phyloP scores from a whole-genome alignment of 2,329 filamentous ascomycete genomes.

The Aureobasidium sp. region DNA sequence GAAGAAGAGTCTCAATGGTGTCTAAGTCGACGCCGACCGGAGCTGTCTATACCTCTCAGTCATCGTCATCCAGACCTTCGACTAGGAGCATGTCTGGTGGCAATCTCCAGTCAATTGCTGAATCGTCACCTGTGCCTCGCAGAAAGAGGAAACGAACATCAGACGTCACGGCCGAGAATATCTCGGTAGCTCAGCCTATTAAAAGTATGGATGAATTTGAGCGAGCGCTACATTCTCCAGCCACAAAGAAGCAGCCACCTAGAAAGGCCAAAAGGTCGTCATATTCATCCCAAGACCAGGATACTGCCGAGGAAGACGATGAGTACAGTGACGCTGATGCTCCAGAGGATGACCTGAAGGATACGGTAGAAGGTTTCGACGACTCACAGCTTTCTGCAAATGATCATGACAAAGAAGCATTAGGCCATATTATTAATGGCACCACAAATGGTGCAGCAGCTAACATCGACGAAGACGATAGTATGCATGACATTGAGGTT shows the following conservation, averaged over 20 bases:
- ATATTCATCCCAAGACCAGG: constrained; percentile 1
- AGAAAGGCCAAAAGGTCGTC: constrained; percentile 10
- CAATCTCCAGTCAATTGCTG: constrained; percentile 13
- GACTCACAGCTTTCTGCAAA: not conserved
- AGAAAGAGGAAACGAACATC: constrained; percentile 15
- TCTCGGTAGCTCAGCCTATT: constrained; percentile 6
- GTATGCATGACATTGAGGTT: constrained; percentile 1
- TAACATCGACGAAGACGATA: not conserved
- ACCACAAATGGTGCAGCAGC: not conserved
- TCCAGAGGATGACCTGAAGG: not conserved
- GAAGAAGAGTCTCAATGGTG: constrained; percentile 15
- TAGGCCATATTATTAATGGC: not conserved
- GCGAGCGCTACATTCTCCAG: not conserved
- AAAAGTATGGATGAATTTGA: constrained; percentile 4
- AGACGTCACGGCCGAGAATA: constrained; percentile 12
- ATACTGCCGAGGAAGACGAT: not conserved
- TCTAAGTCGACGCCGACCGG: constrained; percentile 16
- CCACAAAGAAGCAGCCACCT: not conserved
- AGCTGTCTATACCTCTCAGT: constrained; percentile 13
- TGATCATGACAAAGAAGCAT: not conserved
- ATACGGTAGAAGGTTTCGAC: constrained; percentile 1
- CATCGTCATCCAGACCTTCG: constrained; percentile 14
- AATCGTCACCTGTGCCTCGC: constrained; percentile 8
- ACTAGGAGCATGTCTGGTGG: constrained; percentile 17
- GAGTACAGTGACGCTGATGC: not conserved